phyloP scores from a whole-genome alignment of 495 filamentous ascomycete genomes.

The Penicillium atrosanguineum region DNA sequence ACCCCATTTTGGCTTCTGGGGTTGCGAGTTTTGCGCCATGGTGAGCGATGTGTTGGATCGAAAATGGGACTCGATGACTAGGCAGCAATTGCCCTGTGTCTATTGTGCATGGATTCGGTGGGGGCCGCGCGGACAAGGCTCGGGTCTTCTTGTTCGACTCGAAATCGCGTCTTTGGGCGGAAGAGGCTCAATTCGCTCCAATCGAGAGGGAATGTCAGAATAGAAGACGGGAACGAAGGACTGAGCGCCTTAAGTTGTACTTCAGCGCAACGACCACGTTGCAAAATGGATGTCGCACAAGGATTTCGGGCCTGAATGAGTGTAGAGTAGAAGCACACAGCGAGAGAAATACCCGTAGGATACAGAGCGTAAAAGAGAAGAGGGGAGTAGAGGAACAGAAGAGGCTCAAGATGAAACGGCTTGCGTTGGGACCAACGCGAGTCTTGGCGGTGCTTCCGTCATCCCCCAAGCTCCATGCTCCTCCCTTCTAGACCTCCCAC shows the following conservation, averaged over 20 bases:
- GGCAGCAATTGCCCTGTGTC: conserved; percentile 22
- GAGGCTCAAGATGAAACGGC: conserved; percentile 14
- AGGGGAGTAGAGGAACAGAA: not conserved
- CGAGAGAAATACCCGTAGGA: not conserved
- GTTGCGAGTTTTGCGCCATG: conserved; percentile 41
- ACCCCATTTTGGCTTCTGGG: conserved; percentile 43
- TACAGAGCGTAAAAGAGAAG: not conserved
- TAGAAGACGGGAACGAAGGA: conserved; percentile 13
- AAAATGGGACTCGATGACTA: conserved; percentile 10
- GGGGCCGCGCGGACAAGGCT: conserved; percentile 18
- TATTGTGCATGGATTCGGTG: conserved; percentile 27
- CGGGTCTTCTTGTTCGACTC: not conserved
- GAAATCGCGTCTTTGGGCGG: not conserved
- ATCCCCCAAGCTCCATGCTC: conserved; percentile 20
- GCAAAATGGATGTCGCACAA: conserved; percentile 9
- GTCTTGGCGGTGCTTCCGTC: conserved; percentile 35
- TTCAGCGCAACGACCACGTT: conserved; percentile 15
- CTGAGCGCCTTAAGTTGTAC: conserved; percentile 9
- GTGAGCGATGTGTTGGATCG: conserved; percentile 6
- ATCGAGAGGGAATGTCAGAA: not conserved
- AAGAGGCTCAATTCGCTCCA: conserved; percentile 1
- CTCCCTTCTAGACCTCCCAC: conserved; percentile 13
- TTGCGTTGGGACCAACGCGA: conserved; percentile 20
- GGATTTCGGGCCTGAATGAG: not conserved
- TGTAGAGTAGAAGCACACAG: not conserved